Evolutionary conservation across 331 rosid species (phyloP).

Genomic region (Spiraea crenata): DNA sequence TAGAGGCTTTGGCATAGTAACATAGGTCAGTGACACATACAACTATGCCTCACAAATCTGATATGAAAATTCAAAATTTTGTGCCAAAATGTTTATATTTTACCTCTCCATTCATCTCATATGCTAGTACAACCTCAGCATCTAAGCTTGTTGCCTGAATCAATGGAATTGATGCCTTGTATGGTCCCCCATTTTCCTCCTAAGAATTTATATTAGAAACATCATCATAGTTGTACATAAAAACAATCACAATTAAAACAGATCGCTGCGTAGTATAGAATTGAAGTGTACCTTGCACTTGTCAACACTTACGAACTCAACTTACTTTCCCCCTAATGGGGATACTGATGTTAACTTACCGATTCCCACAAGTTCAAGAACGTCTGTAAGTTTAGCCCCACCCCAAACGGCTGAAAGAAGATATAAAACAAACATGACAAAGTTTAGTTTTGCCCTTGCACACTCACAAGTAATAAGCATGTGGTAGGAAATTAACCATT

Average conservation of each 20-base stretch:
- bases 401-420: constrained; percentile 76
- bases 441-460: not conserved
- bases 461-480: not conserved
- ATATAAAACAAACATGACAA: not conserved
- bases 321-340: constrained; percentile 81
- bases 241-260: not conserved
- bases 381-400: constrained; percentile 73
- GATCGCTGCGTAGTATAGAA: not conserved
- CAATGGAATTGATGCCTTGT: constrained; percentile 88
- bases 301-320: constrained; percentile 80
- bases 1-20: constrained; percentile 49
- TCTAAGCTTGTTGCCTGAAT: constrained; percentile 77
- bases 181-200: constrained; percentile 93
- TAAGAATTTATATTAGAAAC: constrained; percentile 10
- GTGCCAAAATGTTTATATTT: constrained; percentile 23
- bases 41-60: not conserved
- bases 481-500: constrained; percentile 44
- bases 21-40: not conserved
- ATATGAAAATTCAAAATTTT: not conserved
- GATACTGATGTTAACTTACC: constrained; percentile 45
- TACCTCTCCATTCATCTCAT: constrained; percentile 97
- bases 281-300: constrained; percentile 62
- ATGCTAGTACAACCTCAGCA: constrained; percentile 89
- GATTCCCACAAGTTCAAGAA: constrained; percentile 80
- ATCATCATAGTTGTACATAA: not conserved